Evolutionary conservation across 208 protist species (phyloP).

Genomic region (Leishmania tarentolae): DNA sequence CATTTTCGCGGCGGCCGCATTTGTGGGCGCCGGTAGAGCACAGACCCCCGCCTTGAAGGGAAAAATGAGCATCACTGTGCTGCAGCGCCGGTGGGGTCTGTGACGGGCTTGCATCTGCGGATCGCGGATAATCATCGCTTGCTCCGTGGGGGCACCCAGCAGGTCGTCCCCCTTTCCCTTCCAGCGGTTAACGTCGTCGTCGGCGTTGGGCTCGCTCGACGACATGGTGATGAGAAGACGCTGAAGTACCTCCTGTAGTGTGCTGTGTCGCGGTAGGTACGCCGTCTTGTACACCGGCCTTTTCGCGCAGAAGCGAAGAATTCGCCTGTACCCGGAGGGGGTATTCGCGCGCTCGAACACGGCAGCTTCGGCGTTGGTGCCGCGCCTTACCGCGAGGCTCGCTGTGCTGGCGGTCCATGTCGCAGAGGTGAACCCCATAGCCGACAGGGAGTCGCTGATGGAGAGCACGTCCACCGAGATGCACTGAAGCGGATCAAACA

Average conservation of each 20-base stretch:
- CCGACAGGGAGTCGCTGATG: conserved; percentile 8
- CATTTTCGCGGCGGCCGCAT: not conserved
- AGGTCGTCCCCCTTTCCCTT: not conserved
- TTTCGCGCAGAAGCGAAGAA: conserved; percentile 26
- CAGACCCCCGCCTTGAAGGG: conserved; percentile 5
- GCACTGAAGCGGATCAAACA: not conserved
- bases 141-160: not conserved
- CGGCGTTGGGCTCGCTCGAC: not conserved
- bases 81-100: not conserved
- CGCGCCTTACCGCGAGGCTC: conserved; percentile 1
- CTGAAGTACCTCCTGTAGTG: not conserved
- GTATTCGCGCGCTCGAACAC: conserved; percentile 12
- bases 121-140: not conserved
- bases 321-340: conserved; percentile 6
- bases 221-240: not conserved
- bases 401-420: conserved; percentile 8
- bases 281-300: conserved; percentile 8
- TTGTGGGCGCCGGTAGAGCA: not conserved
- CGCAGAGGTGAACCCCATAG: conserved; percentile 7
- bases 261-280: not conserved
- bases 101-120: not conserved
- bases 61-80: not conserved
- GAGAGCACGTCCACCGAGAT: conserved; percentile 17
- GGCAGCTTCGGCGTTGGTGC: not conserved
- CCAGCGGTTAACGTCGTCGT: not conserved